Evolutionary conservation across 805 yeast genomes (phyloP), one percentile per base, ranked within the genome.

Genomic region (Martiniozyma abietophila): DNA sequence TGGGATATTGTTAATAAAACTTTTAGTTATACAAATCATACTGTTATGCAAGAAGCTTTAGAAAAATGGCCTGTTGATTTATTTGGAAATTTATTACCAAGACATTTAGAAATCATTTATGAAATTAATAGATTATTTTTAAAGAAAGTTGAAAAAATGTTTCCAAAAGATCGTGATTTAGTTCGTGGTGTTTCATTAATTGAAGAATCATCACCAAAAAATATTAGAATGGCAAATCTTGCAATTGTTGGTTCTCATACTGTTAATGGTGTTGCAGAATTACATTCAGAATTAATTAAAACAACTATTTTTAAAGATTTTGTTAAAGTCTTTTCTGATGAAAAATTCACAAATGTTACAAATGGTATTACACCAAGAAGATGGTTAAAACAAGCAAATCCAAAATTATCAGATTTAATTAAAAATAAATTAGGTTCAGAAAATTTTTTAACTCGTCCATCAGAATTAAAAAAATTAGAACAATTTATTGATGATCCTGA

Each of bases 341-440:
- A 82, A 43, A 83, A 81, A 60, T 86, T 86, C 60, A 82, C 83
- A 34, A 86, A 86, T 50, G 95, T 86, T 41, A 86, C 96, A 32
- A 86, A 86, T 58, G 96, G 96, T 62, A 76, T 86, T 53, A 86
- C 96, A 3, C 96, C 96, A 48, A 76, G 96, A 69, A 78, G 96
- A 62, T 86, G 96, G 96, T 71, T 86, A 54, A 78, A 76, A 55
- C 95, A 86, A 62, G 95, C 96, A 32, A 88, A 86, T 58, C 96
- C 96, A 8, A 67, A 65, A 45, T 66, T 86, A 48, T 71, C 92
- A 12, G 63, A 60, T n/a, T 67, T 86, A 46, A 88, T 88, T 52
- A 69, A 82, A 27, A 68, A 74, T 33, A 76, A 75, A 47, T 65
- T 85, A 34, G 78, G 85, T 18, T 74, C 78, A 40, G 79, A 78